Conservation (phyloP, 225 moss, liverwort and hornwort genomes). For the Physcomitrium patens region DNA sequence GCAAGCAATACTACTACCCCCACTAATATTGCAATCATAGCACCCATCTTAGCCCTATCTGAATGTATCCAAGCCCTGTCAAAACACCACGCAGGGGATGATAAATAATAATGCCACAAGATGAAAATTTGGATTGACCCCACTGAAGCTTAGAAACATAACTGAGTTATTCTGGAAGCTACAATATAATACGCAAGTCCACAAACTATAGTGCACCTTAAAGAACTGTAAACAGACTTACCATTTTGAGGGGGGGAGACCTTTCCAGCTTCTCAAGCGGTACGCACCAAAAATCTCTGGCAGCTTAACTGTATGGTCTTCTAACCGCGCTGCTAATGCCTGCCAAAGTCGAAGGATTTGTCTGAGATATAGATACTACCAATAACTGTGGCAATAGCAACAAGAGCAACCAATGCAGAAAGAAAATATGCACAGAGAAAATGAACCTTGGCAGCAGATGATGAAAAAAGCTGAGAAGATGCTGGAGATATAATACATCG, state of each 20-base stretch:
- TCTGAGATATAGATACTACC: neutral
- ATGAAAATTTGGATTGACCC: neutral
- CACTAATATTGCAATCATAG: slow-evolving; percentile 15
- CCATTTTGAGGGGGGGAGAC: slow-evolving; percentile 50
- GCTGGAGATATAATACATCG: slow-evolving; percentile 47
- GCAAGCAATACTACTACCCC: slow-evolving; percentile 43
- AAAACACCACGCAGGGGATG: slow-evolving; percentile 7
- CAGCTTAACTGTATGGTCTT: slow-evolving; percentile 54
- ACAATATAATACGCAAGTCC: neutral
- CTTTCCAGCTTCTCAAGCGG: slow-evolving; percentile 72
- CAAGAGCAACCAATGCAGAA: slow-evolving; percentile 18
- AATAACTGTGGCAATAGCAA: neutral
- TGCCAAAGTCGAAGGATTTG: slow-evolving; percentile 32
- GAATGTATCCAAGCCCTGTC: slow-evolving; percentile 41
- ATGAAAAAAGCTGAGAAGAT: slow-evolving; percentile 43
- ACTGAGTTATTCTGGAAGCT: neutral
- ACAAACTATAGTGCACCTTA: neutral
- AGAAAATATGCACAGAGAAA: slow-evolving; percentile 13
- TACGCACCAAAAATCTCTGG: slow-evolving; percentile 73
- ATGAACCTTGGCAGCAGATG: slow-evolving; percentile 44
- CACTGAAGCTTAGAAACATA: neutral
- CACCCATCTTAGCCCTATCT: slow-evolving; percentile 26
- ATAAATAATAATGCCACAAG: neutral
- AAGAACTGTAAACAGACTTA: slow-evolving; percentile 21
- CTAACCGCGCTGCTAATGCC: slow-evolving; percentile 64